Conservation (phyloP, 148 eudicot genomes). For the Oxyria digyna region DNA sequence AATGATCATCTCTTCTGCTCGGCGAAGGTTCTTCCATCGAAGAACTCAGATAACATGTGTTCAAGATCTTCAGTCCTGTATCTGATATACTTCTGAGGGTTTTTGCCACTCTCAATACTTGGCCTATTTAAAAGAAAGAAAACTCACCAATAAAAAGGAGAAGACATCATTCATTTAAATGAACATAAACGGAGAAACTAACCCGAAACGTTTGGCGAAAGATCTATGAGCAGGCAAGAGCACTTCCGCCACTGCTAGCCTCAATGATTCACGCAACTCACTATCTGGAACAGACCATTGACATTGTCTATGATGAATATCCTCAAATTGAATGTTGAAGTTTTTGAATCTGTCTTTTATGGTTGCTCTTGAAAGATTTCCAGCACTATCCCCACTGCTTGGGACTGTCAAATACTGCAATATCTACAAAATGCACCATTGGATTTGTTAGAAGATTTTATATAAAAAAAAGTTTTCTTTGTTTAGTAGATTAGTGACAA, state of each 20-base stretch:
- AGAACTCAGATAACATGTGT: conserved; percentile 85
- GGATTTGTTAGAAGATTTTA: too few species aligned
- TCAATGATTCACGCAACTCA: conserved; percentile 83
- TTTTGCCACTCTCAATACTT: conserved; percentile 65
- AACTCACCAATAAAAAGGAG: not conserved
- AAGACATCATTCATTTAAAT: too few species aligned
- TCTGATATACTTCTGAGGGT: conserved; percentile 80
- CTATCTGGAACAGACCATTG: conserved; percentile 99
- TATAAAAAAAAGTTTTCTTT: too few species aligned
- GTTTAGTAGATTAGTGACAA: not conserved
- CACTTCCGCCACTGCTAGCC: conserved; percentile 95
- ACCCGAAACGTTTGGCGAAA: conserved; percentile 68
- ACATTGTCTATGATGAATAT: conserved; percentile 84
- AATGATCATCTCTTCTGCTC: conserved; percentile 58
- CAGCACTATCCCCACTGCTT: conserved; percentile 8
- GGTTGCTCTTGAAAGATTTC: conserved; percentile 42
- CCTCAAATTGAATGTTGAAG: conserved; percentile 84
- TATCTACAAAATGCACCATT: conserved; percentile 36
- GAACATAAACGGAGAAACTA: not conserved
- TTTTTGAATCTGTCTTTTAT: conserved; percentile 77
- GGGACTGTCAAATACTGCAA: conserved; percentile 52
- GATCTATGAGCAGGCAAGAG: conserved; percentile 83
- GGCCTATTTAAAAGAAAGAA: conserved; percentile 36
- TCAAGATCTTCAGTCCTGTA: conserved; percentile 82
- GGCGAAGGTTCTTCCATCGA: conserved; percentile 71